A percentile compares a stretch with the other conserved stretches of the same genome.
phyloP scores from a whole-genome alignment of 805 yeast species.

The Nematodospora valgi region DNA sequence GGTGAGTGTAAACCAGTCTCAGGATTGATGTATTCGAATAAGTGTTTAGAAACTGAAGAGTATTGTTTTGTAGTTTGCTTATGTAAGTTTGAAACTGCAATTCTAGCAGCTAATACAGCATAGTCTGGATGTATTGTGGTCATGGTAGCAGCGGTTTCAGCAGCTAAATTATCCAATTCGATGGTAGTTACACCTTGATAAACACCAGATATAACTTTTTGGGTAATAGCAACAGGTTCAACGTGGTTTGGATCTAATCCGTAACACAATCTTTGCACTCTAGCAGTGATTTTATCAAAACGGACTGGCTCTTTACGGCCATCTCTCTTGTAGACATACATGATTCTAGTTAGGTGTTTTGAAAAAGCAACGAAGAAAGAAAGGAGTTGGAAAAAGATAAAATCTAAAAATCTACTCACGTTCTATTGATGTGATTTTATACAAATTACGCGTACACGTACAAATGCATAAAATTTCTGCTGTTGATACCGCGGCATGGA shows the following conservation, averaged over 20 bases:
- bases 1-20: slow-evolving; percentile 59
- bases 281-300: slow-evolving; percentile 94
- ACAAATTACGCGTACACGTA: neutral
- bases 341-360: slow-evolving; percentile 18
- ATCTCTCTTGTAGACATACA: slow-evolving; percentile 89
- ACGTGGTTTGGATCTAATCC: slow-evolving; percentile 90
- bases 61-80: slow-evolving; percentile 89
- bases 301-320: slow-evolving; percentile 93
- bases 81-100: slow-evolving; percentile 91
- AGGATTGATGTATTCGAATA: slow-evolving; percentile 79
- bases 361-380: slow-evolving; percentile 4
- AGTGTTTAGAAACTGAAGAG: slow-evolving; percentile 68
- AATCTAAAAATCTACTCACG: slow-evolving; percentile 1
- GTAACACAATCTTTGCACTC: slow-evolving; percentile 86
- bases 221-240: slow-evolving; percentile 94
- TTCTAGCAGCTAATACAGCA: slow-evolving; percentile 91
- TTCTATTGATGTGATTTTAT: neutral
- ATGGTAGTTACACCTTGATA: slow-evolving; percentile 95
- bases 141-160: slow-evolving; percentile 97
- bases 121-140: slow-evolving; percentile 98
- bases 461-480: no score
- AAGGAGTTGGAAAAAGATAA: neutral
- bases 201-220: slow-evolving; percentile 92
- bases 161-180: slow-evolving; percentile 68
- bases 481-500: no score